These are phyloP conservation scores for Euphorbia peplus DNA, from an alignment of 345 rosid species.

Conservation along the genomic window DNA sequence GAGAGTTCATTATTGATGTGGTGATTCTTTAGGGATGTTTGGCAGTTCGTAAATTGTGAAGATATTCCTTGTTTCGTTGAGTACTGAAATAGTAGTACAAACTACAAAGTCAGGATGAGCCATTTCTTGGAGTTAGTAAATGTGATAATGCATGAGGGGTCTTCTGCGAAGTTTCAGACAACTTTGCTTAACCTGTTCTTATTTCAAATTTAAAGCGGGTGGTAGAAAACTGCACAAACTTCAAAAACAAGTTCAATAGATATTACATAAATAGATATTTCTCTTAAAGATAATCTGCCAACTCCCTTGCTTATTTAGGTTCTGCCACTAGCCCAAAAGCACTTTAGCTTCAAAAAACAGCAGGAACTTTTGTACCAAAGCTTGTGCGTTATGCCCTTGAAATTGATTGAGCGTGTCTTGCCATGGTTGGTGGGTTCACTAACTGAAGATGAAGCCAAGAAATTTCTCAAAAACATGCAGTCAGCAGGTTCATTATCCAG, in stretches of 20 bases:
- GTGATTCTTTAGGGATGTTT: slow-evolving; percentile 4
- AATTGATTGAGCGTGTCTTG: slow-evolving; percentile 80
- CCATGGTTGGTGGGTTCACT: slow-evolving; percentile 81
- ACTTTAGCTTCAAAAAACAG: slow-evolving; percentile 68
- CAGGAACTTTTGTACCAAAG: slow-evolving; percentile 79
- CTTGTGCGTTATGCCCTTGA: slow-evolving; percentile 83
- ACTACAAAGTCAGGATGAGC: not conserved
- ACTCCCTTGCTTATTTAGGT: slow-evolving; percentile 50
- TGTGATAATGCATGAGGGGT: slow-evolving; percentile 10
- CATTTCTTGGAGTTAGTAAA: not conserved
- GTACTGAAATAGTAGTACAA: not conserved
- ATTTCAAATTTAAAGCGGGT: slow-evolving; percentile 5
- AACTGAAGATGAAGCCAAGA: slow-evolving; percentile 65
- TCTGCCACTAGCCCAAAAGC: slow-evolving; percentile 77
- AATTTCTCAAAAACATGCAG: slow-evolving; percentile 67
- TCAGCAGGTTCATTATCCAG: slow-evolving; percentile 55
- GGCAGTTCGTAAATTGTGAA: slow-evolving; percentile 7
- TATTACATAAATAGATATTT: slow-evolving; percentile 6
- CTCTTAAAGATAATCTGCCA: slow-evolving; percentile 18
- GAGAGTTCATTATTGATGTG: slow-evolving; percentile 17
- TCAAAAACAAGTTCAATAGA: not conserved
- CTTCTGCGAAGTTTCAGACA: not conserved
- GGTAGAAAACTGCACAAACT: slow-evolving; percentile 5
- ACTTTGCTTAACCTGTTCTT: not conserved
- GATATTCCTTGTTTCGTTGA: slow-evolving; percentile 12